Base-by-base conservation (phyloP, 2,329 filamentous ascomycete genomes). In the Paracoccidioides brasiliensis region DNA sequence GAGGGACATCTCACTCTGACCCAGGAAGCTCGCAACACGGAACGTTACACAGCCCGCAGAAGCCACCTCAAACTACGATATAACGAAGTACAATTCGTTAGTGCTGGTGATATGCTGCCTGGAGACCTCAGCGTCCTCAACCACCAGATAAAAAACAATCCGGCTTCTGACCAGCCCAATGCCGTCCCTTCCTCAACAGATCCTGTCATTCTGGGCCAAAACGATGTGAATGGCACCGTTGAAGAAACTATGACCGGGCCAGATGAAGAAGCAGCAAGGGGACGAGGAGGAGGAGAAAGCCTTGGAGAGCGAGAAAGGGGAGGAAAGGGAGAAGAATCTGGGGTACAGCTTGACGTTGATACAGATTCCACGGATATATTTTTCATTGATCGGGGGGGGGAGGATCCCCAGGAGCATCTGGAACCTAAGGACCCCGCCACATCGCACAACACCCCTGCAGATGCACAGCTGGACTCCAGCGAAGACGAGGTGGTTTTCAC, bases 1-100 rank as follows among this genome's bases (percentile, higher is more conserved):
- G 32, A 50, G 33, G 6, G 15, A 12, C 52, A 55, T 5, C 60
- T 71, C 55, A 78, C 77, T 1, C 72, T 84, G 66, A 72, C 74
- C 59, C 77, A 84, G 60, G 80, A 82, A 67, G 80, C 80, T 40
- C 74, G 74, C 28, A 81, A 80, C 62, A 81, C 79, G 10, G 78
- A 77, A 63, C 72, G 69, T 15, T 75, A 79, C 60, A 71, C 70
- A 35, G 66, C 71, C 48, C 77, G 75, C 67, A 72, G 74, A 55
- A 66, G 73, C 3, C 73, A 74, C 58, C 68, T 70, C 52, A 76
- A 75, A 59, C 71, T 85, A 52, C 75, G 83, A 57, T 70, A 83
- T 61, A 73, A 76, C 54, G 71, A 72, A 30, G 75, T 86, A 52
- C 66, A 69, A 1, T 86, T 86, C 64, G 76, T 86, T 57, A 82